Base-by-base conservation (phyloP, 768 basidiomycete genomes). In the Podaxis sp. region DNA sequence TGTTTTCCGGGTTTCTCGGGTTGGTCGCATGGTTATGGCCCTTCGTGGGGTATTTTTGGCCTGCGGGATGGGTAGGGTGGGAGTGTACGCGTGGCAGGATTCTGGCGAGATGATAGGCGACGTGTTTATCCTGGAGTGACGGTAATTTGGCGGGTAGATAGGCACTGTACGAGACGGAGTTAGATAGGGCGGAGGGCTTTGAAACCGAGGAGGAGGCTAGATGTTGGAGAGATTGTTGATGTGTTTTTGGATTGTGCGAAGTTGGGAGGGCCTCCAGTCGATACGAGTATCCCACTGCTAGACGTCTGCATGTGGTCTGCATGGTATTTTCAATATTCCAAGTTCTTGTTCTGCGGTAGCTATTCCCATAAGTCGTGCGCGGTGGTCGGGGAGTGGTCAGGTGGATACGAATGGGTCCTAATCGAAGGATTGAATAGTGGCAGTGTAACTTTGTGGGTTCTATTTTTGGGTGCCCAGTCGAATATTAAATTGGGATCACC, bases 1-100 rank as follows among this genome's bases (percentile, higher is more conserved):
- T 75, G 1, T 70, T 70, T n/a, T 44, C 80, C 13, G 68, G 64
- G 2, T 49, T 70, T n/a, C 11, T 61, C 26, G 42, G 42, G 42
- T 42, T 42, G 42, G 42, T 17, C 15, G 42, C n/a, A 15, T 42
- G n/a, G 13, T 42, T 42, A n/a, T 15, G 42, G 42, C 42, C 42
- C 12, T 13, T 15, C 5, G 13, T 42, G 15, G 15, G 12, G 13
- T 13, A n/a, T 42, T 13, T 13, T 13, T 42, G 13, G n/a, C 7
- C 13, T 17, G 42, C n/a, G 42, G 42, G 42, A 8, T 44, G 15
- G 42, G 42, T 3, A 2, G 2, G 13, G 3, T 44, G 15, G 42
- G 42, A 15, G 42, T 13, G n/a, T 8, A 15, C 4, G 42, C 7
- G 42, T 44, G 42, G 42, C 12, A 15, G 42, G 42, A 44, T 44